Evolutionary conservation across 208 protist genomes (phyloP).

Genomic region (Acanthamoeba polyphaga): DNA sequence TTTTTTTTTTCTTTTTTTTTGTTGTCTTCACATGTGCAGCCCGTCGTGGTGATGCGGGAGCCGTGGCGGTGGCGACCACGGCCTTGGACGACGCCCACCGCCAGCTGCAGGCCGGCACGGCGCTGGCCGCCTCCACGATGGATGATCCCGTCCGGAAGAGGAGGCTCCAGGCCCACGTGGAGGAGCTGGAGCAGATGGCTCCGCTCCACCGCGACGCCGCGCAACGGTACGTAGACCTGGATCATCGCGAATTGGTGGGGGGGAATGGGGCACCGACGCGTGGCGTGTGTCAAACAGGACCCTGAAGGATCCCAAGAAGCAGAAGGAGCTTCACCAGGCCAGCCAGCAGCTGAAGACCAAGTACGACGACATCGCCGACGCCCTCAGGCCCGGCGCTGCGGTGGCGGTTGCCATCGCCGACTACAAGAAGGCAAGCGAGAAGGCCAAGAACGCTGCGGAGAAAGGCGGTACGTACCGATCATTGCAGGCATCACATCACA

Average conservation of each 20-base stretch:
- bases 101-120: not conserved
- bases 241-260: too few relatives aligned
- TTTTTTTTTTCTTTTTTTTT: not conserved
- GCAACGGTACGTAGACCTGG: not conserved
- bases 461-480: not conserved
- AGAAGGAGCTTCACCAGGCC: not conserved
- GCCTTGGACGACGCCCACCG: not conserved
- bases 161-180: not conserved
- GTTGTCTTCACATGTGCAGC: too few relatives aligned
- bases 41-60: not conserved
- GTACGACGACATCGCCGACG: conserved; percentile 8
- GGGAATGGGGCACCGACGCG: not conserved
- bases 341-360: not conserved
- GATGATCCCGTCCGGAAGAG: conserved; percentile 13
- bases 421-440: not conserved
- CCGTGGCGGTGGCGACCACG: not conserved
- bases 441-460: not conserved
- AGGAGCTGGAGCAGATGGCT: not conserved
- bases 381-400: conserved; percentile 61
- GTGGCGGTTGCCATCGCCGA: not conserved
- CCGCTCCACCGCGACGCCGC: not conserved
- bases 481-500: not conserved
- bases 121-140: not conserved
- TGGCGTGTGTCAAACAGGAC: not conserved
- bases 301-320: conserved; percentile 31